These are phyloP conservation scores for Funneliformis caledonium DNA, from an alignment of 371 early-diverging fungal species.

Conservation along the genomic window DNA sequence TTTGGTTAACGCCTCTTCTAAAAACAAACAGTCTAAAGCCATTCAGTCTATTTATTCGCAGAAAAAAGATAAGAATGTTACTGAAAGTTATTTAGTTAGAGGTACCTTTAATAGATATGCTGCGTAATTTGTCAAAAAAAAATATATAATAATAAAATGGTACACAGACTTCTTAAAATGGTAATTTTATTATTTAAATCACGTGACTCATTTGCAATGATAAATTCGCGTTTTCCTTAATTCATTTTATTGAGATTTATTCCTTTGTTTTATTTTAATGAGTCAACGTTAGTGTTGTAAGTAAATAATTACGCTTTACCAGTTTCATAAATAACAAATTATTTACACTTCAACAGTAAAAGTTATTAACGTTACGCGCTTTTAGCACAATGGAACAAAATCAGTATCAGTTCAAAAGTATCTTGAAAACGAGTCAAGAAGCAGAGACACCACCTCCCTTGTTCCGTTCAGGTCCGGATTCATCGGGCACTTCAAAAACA, in stretches of 20 bases:
- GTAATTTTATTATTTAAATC: no score
- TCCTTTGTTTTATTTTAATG: no score
- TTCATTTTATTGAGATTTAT: no score
- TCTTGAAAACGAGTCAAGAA: background rate
- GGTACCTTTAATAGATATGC: constrained; percentile 44
- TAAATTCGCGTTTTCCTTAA: no score
- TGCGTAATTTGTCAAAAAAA: constrained; percentile 15
- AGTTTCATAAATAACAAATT: no score
- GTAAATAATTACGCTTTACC: no score
- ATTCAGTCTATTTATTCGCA: constrained; percentile 42
- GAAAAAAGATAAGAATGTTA: constrained; percentile 4
- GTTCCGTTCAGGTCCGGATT: background rate
- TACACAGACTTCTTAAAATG: no score
- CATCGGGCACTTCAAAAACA: background rate
- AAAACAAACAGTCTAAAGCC: constrained; percentile 36
- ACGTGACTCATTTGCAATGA: no score
- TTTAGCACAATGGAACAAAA: background rate
- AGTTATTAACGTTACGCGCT: background rate
- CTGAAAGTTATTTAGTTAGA: constrained; percentile 41
- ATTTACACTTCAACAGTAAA: no score
- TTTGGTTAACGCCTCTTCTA: background rate
- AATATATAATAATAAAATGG: no score
- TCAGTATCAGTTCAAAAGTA: background rate
- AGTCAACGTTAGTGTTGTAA: no score
- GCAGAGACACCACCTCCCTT: no score